Evolutionary conservation across 257 asterid genomes (phyloP).

Genomic region (Gentiana macrophylla): DNA sequence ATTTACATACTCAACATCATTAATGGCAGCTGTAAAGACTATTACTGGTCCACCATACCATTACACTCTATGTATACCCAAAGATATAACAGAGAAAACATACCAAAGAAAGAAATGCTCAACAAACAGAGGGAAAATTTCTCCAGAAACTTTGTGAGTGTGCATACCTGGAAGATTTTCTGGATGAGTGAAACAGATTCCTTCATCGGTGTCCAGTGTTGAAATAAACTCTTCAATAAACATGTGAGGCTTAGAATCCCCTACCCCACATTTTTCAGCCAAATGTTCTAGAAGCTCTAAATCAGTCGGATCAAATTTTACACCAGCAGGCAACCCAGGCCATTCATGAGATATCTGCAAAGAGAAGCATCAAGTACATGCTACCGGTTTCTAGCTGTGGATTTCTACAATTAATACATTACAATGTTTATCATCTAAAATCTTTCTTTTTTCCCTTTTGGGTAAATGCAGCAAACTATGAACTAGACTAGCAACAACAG

Average conservation of each 20-base stretch:
- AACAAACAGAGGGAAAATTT: no score
- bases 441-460: background rate
- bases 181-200: conserved; percentile 89
- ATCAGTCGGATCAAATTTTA: conserved; percentile 88
- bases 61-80: no score
- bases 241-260: conserved; percentile 34
- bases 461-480: background rate
- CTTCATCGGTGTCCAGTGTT: conserved; percentile 58
- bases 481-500: background rate
- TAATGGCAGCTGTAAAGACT: no score
- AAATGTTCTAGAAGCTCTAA: conserved; percentile 67
- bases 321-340: conserved; percentile 88
- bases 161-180: conserved; percentile 92
- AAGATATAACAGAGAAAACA: no score
- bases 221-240: conserved; percentile 79
- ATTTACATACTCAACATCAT: no score
- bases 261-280: conserved; percentile 66
- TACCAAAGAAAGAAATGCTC: no score
- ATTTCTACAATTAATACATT: background rate
- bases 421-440: no score
- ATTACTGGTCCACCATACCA: no score
- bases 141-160: background rate
- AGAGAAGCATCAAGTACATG: conserved; percentile 4
- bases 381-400: background rate
- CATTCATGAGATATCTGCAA: conserved; percentile 51